A percentile compares a stretch with the other conserved stretches of the same genome.
Conservation (phyloP, 1,139 yeast genomes). For the Zygosaccharomyces pseudobailii region DNA sequence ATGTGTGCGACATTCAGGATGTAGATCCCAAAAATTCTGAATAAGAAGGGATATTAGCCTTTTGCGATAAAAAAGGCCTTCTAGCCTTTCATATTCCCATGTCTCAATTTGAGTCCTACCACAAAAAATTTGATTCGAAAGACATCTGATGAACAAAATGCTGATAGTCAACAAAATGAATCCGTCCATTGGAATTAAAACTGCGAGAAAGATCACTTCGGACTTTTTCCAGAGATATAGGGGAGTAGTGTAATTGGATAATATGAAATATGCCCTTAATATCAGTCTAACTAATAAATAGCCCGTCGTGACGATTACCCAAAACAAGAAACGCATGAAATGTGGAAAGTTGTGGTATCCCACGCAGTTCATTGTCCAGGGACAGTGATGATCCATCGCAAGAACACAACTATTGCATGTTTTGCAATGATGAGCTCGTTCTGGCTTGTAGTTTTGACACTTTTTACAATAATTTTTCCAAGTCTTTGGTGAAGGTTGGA, state of each 20-base stretch:
- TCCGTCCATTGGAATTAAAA: slow-evolving; percentile 51
- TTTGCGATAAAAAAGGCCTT: slow-evolving; percentile 35
- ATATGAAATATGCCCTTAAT: slow-evolving; percentile 43
- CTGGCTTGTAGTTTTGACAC: slow-evolving; percentile 66
- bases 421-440: slow-evolving; percentile 75
- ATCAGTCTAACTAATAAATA: slow-evolving; percentile 45
- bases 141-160: slow-evolving; percentile 57
- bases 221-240: slow-evolving; percentile 50
- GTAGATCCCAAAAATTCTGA: slow-evolving; percentile 18
- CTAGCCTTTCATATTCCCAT: slow-evolving; percentile 88
- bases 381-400: slow-evolving; percentile 84
- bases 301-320: slow-evolving; percentile 58
- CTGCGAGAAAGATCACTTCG: slow-evolving; percentile 53
- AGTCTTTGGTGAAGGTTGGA: slow-evolving; percentile 36
- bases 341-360: slow-evolving; percentile 79
- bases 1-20: slow-evolving; percentile 15
- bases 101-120: slow-evolving; percentile 92
- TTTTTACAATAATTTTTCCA: slow-evolving; percentile 64
- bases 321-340: slow-evolving; percentile 68
- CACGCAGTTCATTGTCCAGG: slow-evolving; percentile 84
- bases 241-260: slow-evolving; percentile 53
- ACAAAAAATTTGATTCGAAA: slow-evolving; percentile 47
- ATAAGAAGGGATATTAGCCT: slow-evolving; percentile 26
- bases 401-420: slow-evolving; percentile 58
- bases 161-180: slow-evolving; percentile 58